Percentiles rank a stretch among this genome's conserved stretches.
Evolutionary conservation across 164 flowering plant genomes (phyloP).

Genomic region (Chimonanthus salicifolius): DNA sequence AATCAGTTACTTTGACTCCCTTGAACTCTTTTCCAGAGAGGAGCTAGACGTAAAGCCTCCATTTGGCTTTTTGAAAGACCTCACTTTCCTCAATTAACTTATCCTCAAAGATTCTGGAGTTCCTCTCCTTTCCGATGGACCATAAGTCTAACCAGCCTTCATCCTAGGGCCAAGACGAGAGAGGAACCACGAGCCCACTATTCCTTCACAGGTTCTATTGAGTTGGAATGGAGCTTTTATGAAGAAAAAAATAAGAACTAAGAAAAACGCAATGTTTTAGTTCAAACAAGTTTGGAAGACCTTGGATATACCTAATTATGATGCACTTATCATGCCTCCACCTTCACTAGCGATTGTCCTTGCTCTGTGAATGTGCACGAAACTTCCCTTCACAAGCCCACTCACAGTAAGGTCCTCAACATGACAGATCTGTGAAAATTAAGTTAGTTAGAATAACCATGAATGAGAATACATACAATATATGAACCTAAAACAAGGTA

Average conservation of each 20-base stretch:
- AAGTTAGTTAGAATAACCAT: background rate
- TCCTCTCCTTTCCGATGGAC: too few relatives aligned
- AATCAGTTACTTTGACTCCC: too few relatives aligned
- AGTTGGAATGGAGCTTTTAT: background rate
- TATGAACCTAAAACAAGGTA: too few relatives aligned
- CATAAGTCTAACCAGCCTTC: too few relatives aligned
- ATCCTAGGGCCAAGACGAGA: too few relatives aligned
- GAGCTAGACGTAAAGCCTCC: too few relatives aligned
- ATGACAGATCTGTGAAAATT: slow-evolving; percentile 65
- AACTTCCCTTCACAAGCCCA: slow-evolving; percentile 83
- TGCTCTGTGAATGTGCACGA: slow-evolving; percentile 89
- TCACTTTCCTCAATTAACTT: too few relatives aligned
- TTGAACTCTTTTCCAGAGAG: too few relatives aligned
- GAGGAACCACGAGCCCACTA: too few relatives aligned
- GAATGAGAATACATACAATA: background rate
- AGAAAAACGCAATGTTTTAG: background rate
- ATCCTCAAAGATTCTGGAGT: too few relatives aligned
- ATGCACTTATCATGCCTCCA: slow-evolving; percentile 69
- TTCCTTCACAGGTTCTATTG: background rate
- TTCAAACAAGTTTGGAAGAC: background rate
- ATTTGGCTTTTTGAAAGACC: too few relatives aligned
- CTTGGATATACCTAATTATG: slow-evolving; percentile 60
- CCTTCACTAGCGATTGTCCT: slow-evolving; percentile 57
- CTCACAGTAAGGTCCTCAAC: slow-evolving; percentile 89
- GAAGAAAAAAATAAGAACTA: background rate